A percentile compares a stretch with the other conserved stretches of the same genome.
These are phyloP conservation scores for Pseudogymnoascus sp. DNA, from an alignment of 2,329 filamentous ascomycete species.

Conservation along the genomic window DNA sequence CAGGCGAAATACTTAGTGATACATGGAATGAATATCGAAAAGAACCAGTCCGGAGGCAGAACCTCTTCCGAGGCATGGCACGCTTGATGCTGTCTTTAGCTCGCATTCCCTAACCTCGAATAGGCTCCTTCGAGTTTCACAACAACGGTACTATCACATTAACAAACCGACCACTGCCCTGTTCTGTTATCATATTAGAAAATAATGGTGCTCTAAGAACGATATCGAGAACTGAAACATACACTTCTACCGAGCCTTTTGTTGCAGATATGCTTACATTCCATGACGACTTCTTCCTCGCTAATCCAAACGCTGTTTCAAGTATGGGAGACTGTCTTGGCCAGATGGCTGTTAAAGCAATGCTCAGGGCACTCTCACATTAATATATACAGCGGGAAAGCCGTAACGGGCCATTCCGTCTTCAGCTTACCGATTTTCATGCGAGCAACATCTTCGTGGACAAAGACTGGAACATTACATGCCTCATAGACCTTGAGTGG, in stretches of 20 bases:
- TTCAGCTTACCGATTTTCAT: conserved; percentile 29
- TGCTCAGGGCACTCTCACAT: conserved; percentile 24
- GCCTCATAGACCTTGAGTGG: conserved; percentile 32
- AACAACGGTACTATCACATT: conserved; percentile 28
- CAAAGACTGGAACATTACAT: conserved; percentile 30
- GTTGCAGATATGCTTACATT: conserved; percentile 21
- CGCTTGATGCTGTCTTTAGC: conserved; percentile 22
- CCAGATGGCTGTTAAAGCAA: conserved; percentile 22
- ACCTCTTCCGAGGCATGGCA: conserved; percentile 27
- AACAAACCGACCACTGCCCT: conserved; percentile 28
- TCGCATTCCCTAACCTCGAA: conserved; percentile 18
- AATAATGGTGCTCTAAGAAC: conserved; percentile 28
- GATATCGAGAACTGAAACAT: conserved; percentile 27
- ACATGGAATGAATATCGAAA: conserved; percentile 19
- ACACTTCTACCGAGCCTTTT: conserved; percentile 19
- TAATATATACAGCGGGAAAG: conserved; percentile 22
- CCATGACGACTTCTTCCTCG: conserved; percentile 25
- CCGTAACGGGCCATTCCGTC: conserved; percentile 25
- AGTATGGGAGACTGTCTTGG: conserved; percentile 21
- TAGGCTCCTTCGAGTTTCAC: conserved; percentile 24
- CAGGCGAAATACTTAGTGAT: conserved; percentile 25
- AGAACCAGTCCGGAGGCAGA: conserved; percentile 20
- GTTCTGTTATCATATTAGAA: conserved; percentile 27
- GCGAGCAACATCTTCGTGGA: conserved; percentile 32
- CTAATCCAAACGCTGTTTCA: conserved; percentile 19